A percentile compares a stretch with the other conserved stretches of the same genome.
phyloP scores from a whole-genome alignment of 83 land plant genomes.

The Picea abies region DNA sequence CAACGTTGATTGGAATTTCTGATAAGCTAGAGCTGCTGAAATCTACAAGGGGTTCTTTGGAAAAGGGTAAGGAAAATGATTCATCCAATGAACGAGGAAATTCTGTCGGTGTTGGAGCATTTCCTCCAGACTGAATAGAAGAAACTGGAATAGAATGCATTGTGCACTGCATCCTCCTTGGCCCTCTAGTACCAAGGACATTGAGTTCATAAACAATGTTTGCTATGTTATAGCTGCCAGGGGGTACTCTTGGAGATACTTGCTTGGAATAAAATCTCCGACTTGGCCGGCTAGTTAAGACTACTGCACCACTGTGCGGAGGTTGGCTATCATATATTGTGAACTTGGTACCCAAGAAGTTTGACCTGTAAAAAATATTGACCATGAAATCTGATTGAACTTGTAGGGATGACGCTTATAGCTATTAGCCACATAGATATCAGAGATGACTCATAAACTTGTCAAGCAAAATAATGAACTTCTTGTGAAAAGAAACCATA shows the following conservation, averaged over 20 bases:
- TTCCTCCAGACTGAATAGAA: slow-evolving; percentile 45
- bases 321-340: slow-evolving; percentile 73
- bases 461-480: no score
- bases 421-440: no score
- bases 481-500: no score
- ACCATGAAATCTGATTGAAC: no score
- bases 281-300: slow-evolving; percentile 48
- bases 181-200: slow-evolving; percentile 62
- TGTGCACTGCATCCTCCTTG: slow-evolving; percentile 50
- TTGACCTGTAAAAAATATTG: slow-evolving; percentile 41
- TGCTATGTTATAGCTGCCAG: slow-evolving; percentile 69
- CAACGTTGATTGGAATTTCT: slow-evolving; percentile 8
- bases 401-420: no score
- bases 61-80: slow-evolving; percentile 40
- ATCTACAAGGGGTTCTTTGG: slow-evolving; percentile 38
- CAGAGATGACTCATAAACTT: no score
- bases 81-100: slow-evolving; percentile 31
- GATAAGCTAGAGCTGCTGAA: slow-evolving; percentile 22
- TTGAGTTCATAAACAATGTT: slow-evolving; percentile 77
- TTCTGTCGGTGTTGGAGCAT: slow-evolving; percentile 68
- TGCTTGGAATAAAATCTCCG: slow-evolving; percentile 52
- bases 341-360: slow-evolving; percentile 85
- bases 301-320: slow-evolving; percentile 62
- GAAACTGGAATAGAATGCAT: slow-evolving; percentile 52
- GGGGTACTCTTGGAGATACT: slow-evolving; percentile 67